These are phyloP conservation scores for Periconia macrospinosa DNA, from an alignment of 2,329 filamentous ascomycete species.

Conservation along the genomic window DNA sequence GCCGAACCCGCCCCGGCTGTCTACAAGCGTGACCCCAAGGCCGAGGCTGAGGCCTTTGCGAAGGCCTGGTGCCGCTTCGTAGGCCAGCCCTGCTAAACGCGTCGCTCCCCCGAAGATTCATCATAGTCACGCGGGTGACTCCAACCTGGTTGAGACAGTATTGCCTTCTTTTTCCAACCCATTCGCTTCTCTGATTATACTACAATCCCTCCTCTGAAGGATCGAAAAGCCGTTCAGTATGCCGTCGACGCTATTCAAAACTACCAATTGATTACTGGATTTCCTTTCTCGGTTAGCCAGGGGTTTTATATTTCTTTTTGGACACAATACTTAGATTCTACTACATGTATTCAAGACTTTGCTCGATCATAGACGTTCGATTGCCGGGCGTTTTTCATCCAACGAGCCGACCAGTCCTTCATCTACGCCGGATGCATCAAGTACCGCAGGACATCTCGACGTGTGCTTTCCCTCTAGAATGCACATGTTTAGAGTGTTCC, in stretches of 20 bases:
- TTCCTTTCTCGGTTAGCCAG: background rate
- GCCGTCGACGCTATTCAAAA: background rate
- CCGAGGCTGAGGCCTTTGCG: constrained; percentile 13
- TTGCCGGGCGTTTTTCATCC: background rate
- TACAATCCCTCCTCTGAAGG: background rate
- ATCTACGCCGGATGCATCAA: background rate
- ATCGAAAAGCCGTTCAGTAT: background rate
- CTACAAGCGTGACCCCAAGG: background rate
- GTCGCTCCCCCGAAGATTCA: background rate
- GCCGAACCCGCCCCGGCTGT: constrained; percentile 8
- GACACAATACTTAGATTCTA: background rate
- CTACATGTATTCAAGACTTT: background rate
- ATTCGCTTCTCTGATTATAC: background rate
- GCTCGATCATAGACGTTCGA: background rate
- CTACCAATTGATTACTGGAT: background rate
- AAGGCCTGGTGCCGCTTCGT: constrained; percentile 11
- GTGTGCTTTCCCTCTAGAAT: too few relatives aligned
- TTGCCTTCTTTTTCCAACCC: background rate
- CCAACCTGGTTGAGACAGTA: background rate
- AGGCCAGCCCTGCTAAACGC: constrained; percentile 21
- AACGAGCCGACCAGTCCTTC: constrained; percentile 6
- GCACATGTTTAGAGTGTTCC: too few relatives aligned
- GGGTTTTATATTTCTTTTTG: background rate
- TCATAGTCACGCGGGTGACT: background rate
- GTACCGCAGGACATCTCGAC: background rate